phyloP scores from a whole-genome alignment of 306 rosid species.

The Canavalia ensiformis region DNA sequence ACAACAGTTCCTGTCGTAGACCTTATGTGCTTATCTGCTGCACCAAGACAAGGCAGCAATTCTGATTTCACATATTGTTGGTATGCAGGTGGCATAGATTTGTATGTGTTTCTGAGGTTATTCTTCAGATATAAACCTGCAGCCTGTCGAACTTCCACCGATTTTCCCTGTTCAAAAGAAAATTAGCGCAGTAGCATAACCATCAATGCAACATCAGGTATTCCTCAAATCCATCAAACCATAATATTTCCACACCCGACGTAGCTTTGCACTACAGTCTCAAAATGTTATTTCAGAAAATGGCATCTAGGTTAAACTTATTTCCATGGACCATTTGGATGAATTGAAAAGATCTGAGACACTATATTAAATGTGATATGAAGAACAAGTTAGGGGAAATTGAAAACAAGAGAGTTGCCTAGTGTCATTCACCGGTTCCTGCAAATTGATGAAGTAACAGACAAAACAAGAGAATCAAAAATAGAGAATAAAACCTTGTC shows the following conservation, averaged over 20 bases:
- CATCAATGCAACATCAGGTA: constrained; percentile 12
- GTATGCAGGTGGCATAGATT: constrained; percentile 69
- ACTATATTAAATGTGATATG: neutral
- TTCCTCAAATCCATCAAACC: constrained; percentile 10
- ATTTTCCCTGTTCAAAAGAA: constrained; percentile 69
- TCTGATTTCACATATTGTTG: constrained; percentile 94
- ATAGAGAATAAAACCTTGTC: constrained; percentile 1
- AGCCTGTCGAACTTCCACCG: constrained; percentile 96
- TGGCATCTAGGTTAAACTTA: constrained; percentile 1
- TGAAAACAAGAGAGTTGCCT: constrained; percentile 5
- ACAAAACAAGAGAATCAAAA: neutral
- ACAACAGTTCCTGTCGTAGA: constrained; percentile 91
- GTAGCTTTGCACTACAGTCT: constrained; percentile 7
- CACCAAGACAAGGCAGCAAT: constrained; percentile 94
- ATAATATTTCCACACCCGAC: neutral
- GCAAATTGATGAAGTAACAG: constrained; percentile 24
- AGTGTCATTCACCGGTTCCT: neutral
- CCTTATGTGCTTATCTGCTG: constrained; percentile 87
- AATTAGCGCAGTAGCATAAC: constrained; percentile 39
- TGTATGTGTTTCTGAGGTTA: constrained; percentile 75
- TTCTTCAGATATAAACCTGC: constrained; percentile 92
- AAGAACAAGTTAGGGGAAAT: neutral
- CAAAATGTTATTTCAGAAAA: constrained; percentile 23
- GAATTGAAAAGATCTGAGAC: constrained; percentile 17
- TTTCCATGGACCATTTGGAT: neutral